A percentile compares a stretch with the other conserved stretches of the same genome.
Evolutionary conservation across 768 basidiomycete genomes (phyloP).

Genomic region (Neoboletus brunneissimus): DNA sequence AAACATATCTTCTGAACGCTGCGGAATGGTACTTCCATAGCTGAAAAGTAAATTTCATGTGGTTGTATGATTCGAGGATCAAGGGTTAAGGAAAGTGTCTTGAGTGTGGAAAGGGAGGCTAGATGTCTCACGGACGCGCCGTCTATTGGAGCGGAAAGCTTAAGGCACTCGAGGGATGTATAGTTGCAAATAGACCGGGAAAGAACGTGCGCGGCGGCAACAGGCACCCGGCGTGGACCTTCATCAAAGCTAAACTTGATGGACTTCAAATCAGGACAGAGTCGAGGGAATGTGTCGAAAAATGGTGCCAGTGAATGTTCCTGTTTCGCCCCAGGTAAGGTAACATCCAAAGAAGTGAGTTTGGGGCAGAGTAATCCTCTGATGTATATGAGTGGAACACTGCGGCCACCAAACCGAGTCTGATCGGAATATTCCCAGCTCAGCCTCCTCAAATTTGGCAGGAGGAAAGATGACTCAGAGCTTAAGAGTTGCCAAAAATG

Average conservation of each 20-base stretch:
- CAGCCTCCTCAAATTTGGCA: too few relatives aligned
- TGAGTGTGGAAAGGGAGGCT: not conserved
- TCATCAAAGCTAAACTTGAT: not conserved
- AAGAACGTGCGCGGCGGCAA: not conserved
- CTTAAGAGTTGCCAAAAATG: too few relatives aligned
- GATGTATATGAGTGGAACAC: not conserved
- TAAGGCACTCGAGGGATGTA: not conserved
- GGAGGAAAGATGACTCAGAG: too few relatives aligned
- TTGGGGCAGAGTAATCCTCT: not conserved
- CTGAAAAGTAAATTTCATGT: too few relatives aligned
- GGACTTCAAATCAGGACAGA: not conserved
- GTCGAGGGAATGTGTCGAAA: not conserved
- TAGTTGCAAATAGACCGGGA: not conserved
- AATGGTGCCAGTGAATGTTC: not conserved
- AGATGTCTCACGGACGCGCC: not conserved
- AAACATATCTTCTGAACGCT: too few relatives aligned
- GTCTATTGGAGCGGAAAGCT: not conserved
- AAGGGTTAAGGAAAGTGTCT: not conserved
- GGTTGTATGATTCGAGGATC: not conserved
- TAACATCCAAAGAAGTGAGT: not conserved
- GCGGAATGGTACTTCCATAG: too few relatives aligned
- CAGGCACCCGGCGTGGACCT: not conserved
- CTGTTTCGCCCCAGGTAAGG: not conserved
- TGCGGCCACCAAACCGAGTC: too few relatives aligned
- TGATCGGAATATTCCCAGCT: too few relatives aligned